phyloP scores from a whole-genome alignment of 148 eudicot genomes.

The Cornus controversa region DNA sequence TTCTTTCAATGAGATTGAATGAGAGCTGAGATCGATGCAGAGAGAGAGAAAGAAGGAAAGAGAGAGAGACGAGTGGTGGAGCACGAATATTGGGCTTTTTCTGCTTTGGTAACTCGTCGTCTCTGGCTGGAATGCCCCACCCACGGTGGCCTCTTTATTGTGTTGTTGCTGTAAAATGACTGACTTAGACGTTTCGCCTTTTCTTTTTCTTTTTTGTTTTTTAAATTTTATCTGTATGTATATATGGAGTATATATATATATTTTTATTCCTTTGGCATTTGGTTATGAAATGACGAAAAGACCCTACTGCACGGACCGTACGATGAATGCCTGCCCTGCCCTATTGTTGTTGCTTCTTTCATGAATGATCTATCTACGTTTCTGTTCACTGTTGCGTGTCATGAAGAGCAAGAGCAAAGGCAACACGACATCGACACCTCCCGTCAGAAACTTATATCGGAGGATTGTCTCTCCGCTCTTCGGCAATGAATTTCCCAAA shows the following conservation, averaged over 20 bases:
- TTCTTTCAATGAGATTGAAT: neutral
- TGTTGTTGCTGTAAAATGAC: neutral
- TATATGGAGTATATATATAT: too few species aligned
- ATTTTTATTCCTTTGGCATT: too few species aligned
- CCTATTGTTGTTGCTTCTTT: neutral
- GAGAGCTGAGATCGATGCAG: conserved; percentile 10
- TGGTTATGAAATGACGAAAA: neutral
- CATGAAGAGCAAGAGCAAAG: neutral
- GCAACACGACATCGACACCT: too few species aligned
- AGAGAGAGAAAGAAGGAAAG: conserved; percentile 11
- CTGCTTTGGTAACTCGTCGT: conserved; percentile 3
- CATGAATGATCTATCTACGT: neutral
- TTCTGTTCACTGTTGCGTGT: neutral
- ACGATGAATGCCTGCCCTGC: neutral
- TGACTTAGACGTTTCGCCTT: neutral
- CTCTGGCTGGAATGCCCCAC: neutral
- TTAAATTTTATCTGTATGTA: too few species aligned
- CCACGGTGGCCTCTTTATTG: conserved; percentile 2
- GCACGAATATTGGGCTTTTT: conserved; percentile 39
- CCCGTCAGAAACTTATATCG: neutral
- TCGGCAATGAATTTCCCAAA: neutral
- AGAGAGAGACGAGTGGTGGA: conserved; percentile 40
- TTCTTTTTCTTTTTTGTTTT: too few species aligned
- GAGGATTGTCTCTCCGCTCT: neutral
- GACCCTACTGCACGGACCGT: neutral